Conservation (phyloP, 2,329 filamentous ascomycete genomes). For the Lasiodiplodia gonubiensis region DNA sequence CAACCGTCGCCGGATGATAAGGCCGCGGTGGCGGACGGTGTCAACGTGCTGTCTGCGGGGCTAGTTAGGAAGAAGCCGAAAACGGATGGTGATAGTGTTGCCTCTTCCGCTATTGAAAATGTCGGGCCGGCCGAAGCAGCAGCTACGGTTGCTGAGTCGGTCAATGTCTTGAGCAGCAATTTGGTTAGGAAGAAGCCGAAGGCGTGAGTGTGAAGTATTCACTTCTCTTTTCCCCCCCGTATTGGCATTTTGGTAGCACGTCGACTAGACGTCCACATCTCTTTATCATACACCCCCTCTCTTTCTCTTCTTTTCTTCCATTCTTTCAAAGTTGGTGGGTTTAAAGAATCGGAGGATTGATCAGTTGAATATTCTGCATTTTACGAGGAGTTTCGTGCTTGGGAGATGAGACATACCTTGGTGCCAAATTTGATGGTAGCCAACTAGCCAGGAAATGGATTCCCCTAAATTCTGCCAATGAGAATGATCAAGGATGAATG, state of each 20-base stretch:
- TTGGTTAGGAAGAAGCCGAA: conserved; percentile 44
- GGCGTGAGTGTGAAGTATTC: background rate
- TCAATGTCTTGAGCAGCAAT: conserved; percentile 30
- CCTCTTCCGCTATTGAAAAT: background rate
- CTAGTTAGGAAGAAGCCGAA: conserved; percentile 26
- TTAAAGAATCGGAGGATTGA: background rate
- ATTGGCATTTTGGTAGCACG: no score
- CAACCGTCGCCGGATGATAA: background rate
- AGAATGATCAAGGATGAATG: background rate
- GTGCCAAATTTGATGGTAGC: background rate
- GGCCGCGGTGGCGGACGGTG: background rate
- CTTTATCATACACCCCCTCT: background rate
- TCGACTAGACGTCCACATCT: background rate
- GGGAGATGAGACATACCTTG: background rate
- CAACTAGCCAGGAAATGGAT: no score
- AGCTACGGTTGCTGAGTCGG: background rate
- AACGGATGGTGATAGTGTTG: conserved; percentile 14
- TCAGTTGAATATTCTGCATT: background rate
- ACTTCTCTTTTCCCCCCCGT: background rate
- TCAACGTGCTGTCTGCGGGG: conserved; percentile 12
- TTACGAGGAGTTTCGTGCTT: background rate
- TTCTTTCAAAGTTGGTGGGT: no score
- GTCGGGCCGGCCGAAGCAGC: background rate
- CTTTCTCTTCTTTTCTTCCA: background rate
- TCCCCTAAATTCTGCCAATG: no score